Base-by-base conservation (phyloP, 192 early-diverging fungal genomes). In the Coemansia sp. region DNA sequence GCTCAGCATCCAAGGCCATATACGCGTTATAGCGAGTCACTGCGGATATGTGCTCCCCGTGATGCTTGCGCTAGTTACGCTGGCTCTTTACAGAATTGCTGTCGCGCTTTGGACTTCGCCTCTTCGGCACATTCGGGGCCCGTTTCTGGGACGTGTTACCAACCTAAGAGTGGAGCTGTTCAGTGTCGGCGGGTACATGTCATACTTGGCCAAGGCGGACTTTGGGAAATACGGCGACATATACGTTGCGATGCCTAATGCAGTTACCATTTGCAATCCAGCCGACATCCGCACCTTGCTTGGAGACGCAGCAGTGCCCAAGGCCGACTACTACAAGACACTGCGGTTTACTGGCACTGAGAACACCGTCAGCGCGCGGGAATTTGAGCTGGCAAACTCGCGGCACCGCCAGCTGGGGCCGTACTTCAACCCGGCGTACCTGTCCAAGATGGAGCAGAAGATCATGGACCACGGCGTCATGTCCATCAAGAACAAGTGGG, bases 331-430 rank as follows among this genome's bases (percentile, higher is more conserved):
- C 51, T 81, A 81, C 53, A 63, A 64, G 17, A 67, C 63, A 11
- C 59, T 81, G 22, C 69, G 54, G n/a, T 80, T 80, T 45, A 81
- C 73, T 5, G 78, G 73, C 0, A 75, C 71, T 0, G 78, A 82
- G 19, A 82, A 76, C 49, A 77, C 74, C 0, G 71, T 82, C 12
- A 82, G 68, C 40, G 69, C 75, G 12, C 63, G 54, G 12, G 79
- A 82, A 15, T 56, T 65, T 19, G 79, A 77, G 20, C 60, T 77
- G 17, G 69, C 71, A 1, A 76, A 71, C 57, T 59, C 64, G 22
- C 63, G 74, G n/a, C 74, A 76, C 41, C 70, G 74, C 39, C 71
- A 77, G 65, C 64, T 82, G 22, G 71, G 57, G 14, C 79, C 79
- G 1, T 74, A 67, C 37, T 82, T 82, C 45, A 82, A 71, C 19